phyloP scores from a whole-genome alignment of 2,329 filamentous ascomycete genomes.

The Ambrosiella cleistominuta region DNA sequence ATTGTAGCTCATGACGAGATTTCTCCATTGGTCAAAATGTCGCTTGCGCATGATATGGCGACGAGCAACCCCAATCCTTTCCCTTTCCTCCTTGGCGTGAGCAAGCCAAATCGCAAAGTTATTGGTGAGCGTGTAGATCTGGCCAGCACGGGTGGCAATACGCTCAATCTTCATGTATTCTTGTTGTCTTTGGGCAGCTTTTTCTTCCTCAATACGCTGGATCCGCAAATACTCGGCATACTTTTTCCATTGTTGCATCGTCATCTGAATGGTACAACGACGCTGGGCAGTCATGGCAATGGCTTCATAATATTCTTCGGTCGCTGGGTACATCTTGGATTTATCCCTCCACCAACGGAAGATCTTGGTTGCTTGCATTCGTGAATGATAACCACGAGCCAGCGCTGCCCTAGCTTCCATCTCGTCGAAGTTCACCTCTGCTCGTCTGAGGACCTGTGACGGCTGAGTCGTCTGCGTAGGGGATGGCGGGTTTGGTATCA shows the following conservation, averaged over 20 bases:
- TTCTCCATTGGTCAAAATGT: conserved; percentile 16
- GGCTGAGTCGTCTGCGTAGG: conserved; percentile 12
- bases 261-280: conserved; percentile 6
- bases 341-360: conserved; percentile 13
- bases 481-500: conserved; percentile 2
- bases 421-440: conserved; percentile 8
- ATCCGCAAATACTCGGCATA: conserved; percentile 2
- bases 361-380: conserved; percentile 4
- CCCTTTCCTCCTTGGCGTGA: conserved; percentile 44
- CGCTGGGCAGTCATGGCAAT: conserved; percentile 11
- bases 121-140: conserved; percentile 44
- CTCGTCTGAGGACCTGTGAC: conserved; percentile 10
- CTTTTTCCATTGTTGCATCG: conserved; percentile 11
- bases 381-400: neutral
- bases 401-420: conserved; percentile 11
- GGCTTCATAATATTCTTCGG: conserved; percentile 11
- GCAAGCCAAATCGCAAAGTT: conserved; percentile 38
- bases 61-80: conserved; percentile 49
- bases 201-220: conserved; percentile 8
- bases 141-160: conserved; percentile 40
- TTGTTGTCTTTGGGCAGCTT: conserved; percentile 6
- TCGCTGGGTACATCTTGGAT: conserved; percentile 7
- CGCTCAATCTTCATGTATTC: conserved; percentile 12
- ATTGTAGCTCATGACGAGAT: conserved; percentile 12
- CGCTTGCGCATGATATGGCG: conserved; percentile 49